Evolutionary conservation across 768 basidiomycete genomes (phyloP), one percentile per base, ranked within the genome.

Genomic region (Sarcodon sp.): DNA sequence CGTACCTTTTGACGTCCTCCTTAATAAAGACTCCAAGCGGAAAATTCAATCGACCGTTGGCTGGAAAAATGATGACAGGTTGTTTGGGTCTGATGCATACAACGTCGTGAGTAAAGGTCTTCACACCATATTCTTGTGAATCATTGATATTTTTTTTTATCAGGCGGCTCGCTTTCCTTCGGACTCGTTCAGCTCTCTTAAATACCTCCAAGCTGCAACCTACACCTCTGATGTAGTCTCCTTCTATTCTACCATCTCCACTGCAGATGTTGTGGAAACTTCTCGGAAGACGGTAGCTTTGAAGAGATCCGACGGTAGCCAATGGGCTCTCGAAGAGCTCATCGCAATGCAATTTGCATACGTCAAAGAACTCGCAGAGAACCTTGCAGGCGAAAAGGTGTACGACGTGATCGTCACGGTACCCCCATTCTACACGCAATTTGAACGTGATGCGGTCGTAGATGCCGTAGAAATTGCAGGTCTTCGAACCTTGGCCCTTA

Each of bases 1-100:
- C 41, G 66, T 87, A 33, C 92, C 94, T 4, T 94, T 99, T 57
- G 96, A 99, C 66, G 88, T 99, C 32, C 73, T 99, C 27, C 71
- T 98, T 49, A 96, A 97, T 69, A 88, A 88, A 62, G 94, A 97
- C 62, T 96, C 92, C 31, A 98, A 97, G 69, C 73, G 96, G 50
- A 98, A 98, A 67, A 89, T 96, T 32, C 83, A 87, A 54, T 80
- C 86, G 12, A 77, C 82, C 1, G 90, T 98, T 0, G 87, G 80
- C 8, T 94, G 92, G 87, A 94, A 96, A 66, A 80, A 80, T 56
- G 80, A 80, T 10, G 94, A 97, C 56, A 70, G 96, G 47, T 64
- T 91, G 33, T 94, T 98, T 66, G 91, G 91, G 6, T 68, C 76
- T 31, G 96, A 98, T 63, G 93, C 90, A 3, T 80, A 80, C 55